phyloP scores from a whole-genome alignment of 345 rosid species.

The Viola odorata region DNA sequence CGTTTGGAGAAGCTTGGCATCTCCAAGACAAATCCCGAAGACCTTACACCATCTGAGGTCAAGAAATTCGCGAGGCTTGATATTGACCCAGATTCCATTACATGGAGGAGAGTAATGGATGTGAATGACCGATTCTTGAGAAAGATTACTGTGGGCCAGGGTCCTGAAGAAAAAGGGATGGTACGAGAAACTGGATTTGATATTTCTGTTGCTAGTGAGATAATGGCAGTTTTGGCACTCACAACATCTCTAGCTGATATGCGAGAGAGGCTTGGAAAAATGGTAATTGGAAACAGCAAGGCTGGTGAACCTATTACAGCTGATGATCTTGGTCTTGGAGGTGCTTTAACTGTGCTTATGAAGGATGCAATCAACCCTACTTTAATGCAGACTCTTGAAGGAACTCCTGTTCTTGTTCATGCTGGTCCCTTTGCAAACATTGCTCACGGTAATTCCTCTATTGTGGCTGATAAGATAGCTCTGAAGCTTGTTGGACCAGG shows the following conservation, averaged over 20 bases:
- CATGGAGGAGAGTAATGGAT: slow-evolving; percentile 99
- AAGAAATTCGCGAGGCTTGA: slow-evolving; percentile 87
- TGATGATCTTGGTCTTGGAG: slow-evolving; percentile 98
- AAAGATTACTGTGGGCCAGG: slow-evolving; percentile 85
- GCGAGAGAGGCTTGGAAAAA: slow-evolving; percentile 96
- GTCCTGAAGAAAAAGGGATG: slow-evolving; percentile 98
- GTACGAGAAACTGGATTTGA: slow-evolving; percentile 95
- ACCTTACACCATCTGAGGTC: slow-evolving; percentile 73
- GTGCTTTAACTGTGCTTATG: slow-evolving; percentile 95
- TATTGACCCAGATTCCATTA: slow-evolving; percentile 74
- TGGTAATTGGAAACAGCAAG: slow-evolving; percentile 94
- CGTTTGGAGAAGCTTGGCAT: slow-evolving; percentile 85
- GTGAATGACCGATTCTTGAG: slow-evolving; percentile 93
- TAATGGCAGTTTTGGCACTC: slow-evolving; percentile 98
- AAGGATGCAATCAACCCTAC: slow-evolving; percentile 97
- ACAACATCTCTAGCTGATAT: slow-evolving; percentile 91
- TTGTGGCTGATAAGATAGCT: slow-evolving; percentile 96
- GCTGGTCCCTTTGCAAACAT: slow-evolving; percentile 99
- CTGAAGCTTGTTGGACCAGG: slow-evolving; percentile 91
- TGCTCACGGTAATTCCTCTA: slow-evolving; percentile 97
- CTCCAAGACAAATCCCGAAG: slow-evolving; percentile 74
- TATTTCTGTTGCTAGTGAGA: slow-evolving; percentile 97
- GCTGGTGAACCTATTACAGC: slow-evolving; percentile 94
- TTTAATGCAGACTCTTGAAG: slow-evolving; percentile 97
- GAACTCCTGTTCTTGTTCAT: slow-evolving; percentile 95